Evolutionary conservation across 805 yeast genomes (phyloP).

Genomic region (Yarrowia keelungensis): DNA sequence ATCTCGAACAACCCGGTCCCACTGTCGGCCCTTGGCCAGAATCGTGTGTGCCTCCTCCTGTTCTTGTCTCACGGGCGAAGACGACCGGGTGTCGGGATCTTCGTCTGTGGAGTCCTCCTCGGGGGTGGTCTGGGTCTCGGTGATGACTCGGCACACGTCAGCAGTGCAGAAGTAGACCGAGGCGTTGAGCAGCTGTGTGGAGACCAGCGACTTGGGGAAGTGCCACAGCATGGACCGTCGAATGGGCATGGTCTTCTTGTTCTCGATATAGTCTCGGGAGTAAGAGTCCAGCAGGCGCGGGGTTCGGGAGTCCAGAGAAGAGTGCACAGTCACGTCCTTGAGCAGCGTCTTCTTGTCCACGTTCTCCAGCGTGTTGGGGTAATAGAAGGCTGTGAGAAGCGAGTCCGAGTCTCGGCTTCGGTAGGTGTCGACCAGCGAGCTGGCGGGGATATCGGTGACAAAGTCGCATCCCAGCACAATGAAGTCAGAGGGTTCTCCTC

Average conservation of each 20-base stretch:
- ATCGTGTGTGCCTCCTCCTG: slow-evolving; percentile 25
- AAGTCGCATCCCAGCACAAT: slow-evolving; percentile 95
- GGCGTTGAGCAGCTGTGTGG: slow-evolving; percentile 76
- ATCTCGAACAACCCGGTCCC: slow-evolving; percentile 68
- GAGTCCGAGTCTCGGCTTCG: slow-evolving; percentile 72
- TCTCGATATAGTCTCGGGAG: slow-evolving; percentile 70
- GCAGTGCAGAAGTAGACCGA: slow-evolving; percentile 70
- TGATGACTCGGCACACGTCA: slow-evolving; percentile 61
- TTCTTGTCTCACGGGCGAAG: slow-evolving; percentile 40
- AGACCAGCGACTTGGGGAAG: slow-evolving; percentile 76
- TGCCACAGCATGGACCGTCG: slow-evolving; percentile 92
- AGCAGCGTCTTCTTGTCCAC: slow-evolving; percentile 79
- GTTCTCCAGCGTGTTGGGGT: slow-evolving; percentile 73
- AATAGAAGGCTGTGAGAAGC: slow-evolving; percentile 74
- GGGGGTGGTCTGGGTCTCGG: slow-evolving; percentile 47
- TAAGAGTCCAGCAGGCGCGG: slow-evolving; percentile 71
- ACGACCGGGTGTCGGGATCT: slow-evolving; percentile 44
- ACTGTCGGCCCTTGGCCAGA: slow-evolving; percentile 42
- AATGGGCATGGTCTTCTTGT: slow-evolving; percentile 72
- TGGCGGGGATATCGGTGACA: slow-evolving; percentile 90
- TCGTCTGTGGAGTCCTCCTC: slow-evolving; percentile 38
- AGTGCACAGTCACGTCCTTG: slow-evolving; percentile 62
- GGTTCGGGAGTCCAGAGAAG: slow-evolving; percentile 48
- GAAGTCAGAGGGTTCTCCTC: slow-evolving; percentile 55
- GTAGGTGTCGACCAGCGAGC: slow-evolving; percentile 81